Percentiles rank a stretch among this genome's conserved stretches.
phyloP scores from a whole-genome alignment of 2,329 filamentous ascomycete genomes.

The Alternaria arborescens region DNA sequence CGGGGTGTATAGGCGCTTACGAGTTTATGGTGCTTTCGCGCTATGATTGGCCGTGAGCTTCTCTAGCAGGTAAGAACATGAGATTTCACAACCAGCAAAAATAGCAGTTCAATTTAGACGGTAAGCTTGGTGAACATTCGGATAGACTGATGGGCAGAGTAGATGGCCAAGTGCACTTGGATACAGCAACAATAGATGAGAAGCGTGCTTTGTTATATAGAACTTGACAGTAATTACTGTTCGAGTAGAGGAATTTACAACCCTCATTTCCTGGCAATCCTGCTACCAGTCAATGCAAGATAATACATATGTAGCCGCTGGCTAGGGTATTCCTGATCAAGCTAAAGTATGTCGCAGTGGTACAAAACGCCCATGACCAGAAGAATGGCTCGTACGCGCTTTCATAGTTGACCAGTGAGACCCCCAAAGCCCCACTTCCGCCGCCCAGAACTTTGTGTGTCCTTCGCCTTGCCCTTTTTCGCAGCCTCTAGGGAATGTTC shows the following conservation, averaged over 20 bases:
- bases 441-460: slow-evolving; percentile 32
- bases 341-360: not conserved
- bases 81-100: not conserved
- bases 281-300: not conserved
- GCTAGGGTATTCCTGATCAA: not conserved
- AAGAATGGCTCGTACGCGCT: slow-evolving; percentile 10
- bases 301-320: not conserved
- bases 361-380: not conserved
- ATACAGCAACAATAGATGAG: not conserved
- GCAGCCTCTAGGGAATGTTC: slow-evolving; percentile 67
- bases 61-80: not conserved
- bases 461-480: slow-evolving; percentile 55
- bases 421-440: slow-evolving; percentile 50
- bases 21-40: not conserved
- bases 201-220: not conserved
- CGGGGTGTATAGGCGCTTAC: slow-evolving; percentile 41
- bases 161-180: not conserved
- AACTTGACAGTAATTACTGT: not conserved
- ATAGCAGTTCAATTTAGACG: not conserved
- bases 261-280: not conserved
- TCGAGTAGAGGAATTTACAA: not conserved
- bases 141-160: not conserved
- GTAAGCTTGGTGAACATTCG: not conserved
- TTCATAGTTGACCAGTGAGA: slow-evolving; percentile 49
- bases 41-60: slow-evolving; percentile 22